phyloP scores from a whole-genome alignment of 176 grass and related monocot species.

The Ensete ventricosum region DNA sequence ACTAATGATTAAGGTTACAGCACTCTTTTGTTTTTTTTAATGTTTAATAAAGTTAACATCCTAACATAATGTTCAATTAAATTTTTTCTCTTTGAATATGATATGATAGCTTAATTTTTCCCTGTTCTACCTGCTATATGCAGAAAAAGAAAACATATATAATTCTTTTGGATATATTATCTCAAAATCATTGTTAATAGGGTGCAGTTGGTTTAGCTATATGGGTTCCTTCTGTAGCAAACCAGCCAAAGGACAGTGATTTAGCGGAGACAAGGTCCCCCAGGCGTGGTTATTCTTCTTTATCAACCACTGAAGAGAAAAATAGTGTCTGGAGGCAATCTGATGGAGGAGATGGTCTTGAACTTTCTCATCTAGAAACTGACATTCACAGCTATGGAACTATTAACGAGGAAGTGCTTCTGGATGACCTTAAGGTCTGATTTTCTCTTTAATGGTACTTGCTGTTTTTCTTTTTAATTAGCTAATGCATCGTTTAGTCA shows the following conservation, averaged over 20 bases:
- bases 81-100: too few species aligned
- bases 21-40: too few species aligned
- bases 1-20: too few species aligned
- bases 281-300: slow-evolving; percentile 66
- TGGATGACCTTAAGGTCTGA: slow-evolving; percentile 90
- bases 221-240: slow-evolving; percentile 96
- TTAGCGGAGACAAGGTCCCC: slow-evolving; percentile 36
- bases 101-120: neutral
- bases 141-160: neutral
- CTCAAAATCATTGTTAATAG: slow-evolving; percentile 33
- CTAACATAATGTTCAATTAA: too few species aligned
- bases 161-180: neutral
- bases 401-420: slow-evolving; percentile 69
- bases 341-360: slow-evolving; percentile 48
- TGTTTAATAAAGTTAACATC: too few species aligned
- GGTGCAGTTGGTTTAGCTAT: slow-evolving; percentile 97
- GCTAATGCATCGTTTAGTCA: neutral
- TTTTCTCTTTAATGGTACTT: slow-evolving; percentile 3
- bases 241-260: slow-evolving; percentile 52
- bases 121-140: neutral
- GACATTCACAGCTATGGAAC: slow-evolving; percentile 42
- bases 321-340: slow-evolving; percentile 30
- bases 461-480: neutral
- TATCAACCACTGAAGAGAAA: slow-evolving; percentile 46
- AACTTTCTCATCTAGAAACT: slow-evolving; percentile 52